These are phyloP conservation scores for Arbutus unedo DNA, from an alignment of 148 eudicot genomes.

Conservation along the genomic window DNA sequence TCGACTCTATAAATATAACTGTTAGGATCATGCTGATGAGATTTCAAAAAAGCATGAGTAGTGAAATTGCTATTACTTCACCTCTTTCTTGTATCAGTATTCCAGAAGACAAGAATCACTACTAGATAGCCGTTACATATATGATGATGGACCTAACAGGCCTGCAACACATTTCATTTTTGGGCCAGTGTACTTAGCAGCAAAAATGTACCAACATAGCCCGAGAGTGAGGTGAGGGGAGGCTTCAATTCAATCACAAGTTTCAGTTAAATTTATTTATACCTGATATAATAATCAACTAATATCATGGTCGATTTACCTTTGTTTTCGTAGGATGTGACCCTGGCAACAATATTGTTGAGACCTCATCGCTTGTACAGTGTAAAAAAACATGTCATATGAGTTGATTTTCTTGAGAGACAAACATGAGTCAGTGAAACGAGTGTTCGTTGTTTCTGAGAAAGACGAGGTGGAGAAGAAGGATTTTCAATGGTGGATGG, in stretches of 20 bases:
- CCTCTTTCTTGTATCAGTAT: neutral
- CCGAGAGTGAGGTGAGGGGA: conserved; percentile 12
- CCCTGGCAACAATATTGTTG: conserved; percentile 19
- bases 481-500: conserved; percentile 11
- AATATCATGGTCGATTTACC: neutral
- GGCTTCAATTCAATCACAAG: neutral
- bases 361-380: conserved; percentile 7
- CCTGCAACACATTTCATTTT: conserved; percentile 20
- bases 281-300: no score
- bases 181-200: conserved; percentile 17
- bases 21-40: no score
- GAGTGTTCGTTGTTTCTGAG: conserved; percentile 23
- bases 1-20: no score
- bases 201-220: conserved; percentile 24
- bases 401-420: conserved; percentile 7
- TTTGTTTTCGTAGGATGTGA: conserved; percentile 16
- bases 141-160: conserved; percentile 15
- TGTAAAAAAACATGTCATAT: neutral
- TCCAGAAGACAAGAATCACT: neutral
- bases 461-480: conserved; percentile 19
- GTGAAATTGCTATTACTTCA: neutral
- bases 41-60: no score
- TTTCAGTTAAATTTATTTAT: neutral
- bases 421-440: conserved; percentile 17
- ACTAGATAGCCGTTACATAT: conserved; percentile 22